These are phyloP conservation scores for Paxillus ammoniavirescens DNA, from an alignment of 768 basidiomycete species.

Conservation along the genomic window DNA sequence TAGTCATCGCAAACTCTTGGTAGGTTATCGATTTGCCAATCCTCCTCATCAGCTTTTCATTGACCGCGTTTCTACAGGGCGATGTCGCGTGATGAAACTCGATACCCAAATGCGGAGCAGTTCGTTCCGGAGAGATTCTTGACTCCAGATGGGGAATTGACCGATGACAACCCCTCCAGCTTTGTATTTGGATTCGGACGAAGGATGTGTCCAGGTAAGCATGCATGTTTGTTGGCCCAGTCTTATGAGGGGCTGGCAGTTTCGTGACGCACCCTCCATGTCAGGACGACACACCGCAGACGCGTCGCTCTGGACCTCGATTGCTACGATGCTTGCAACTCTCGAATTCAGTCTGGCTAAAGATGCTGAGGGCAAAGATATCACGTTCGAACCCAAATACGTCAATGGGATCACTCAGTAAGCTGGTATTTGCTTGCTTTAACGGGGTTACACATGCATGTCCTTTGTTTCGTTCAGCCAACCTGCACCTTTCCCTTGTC, in stretches of 20 bases:
- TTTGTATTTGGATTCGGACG: slow-evolving; percentile 17
- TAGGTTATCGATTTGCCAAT: not conserved
- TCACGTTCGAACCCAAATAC: slow-evolving; percentile 2
- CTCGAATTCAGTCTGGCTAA: slow-evolving; percentile 15
- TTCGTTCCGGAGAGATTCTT: slow-evolving; percentile 16
- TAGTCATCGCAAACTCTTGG: slow-evolving; percentile 16
- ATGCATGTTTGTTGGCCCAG: too few species aligned
- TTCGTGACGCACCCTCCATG: not conserved
- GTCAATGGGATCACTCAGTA: not conserved
- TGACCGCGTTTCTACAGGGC: slow-evolving; percentile 6
- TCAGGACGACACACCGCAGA: slow-evolving; percentile 10
- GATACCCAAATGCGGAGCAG: slow-evolving; percentile 12
- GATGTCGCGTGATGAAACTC: slow-evolving; percentile 16
- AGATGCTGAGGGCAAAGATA: not conserved
- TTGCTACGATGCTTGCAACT: slow-evolving; percentile 22
- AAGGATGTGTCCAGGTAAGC: slow-evolving; percentile 15
- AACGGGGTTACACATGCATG: not conserved
- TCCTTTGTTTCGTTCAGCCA: slow-evolving; percentile 1
- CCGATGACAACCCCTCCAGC: not conserved
- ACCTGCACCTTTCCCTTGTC: slow-evolving; percentile 15
- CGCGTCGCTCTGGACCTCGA: slow-evolving; percentile 6
- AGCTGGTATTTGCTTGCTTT: not conserved
- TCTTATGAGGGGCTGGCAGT: too few species aligned
- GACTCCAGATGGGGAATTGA: not conserved
- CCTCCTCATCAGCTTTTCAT: too few species aligned